A percentile compares a stretch with the other conserved stretches of the same genome.
Conservation (phyloP, 148 eudicot species). For the Vaccinium macrocarpon region DNA sequence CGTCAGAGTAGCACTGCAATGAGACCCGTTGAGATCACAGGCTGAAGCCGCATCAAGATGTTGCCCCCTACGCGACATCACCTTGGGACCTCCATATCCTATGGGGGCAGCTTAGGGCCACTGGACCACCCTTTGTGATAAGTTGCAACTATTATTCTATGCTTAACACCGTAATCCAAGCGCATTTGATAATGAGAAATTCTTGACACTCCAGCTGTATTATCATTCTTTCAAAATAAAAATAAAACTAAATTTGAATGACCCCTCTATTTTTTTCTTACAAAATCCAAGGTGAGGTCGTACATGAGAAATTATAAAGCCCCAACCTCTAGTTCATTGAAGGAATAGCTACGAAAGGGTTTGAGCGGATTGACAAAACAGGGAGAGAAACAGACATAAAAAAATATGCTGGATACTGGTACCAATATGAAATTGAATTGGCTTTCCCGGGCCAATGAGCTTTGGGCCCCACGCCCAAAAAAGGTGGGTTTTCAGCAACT, state of each 20-base stretch:
- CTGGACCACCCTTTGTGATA: background rate
- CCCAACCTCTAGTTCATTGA: background rate
- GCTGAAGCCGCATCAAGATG: background rate
- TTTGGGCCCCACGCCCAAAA: background rate
- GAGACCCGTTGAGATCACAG: background rate
- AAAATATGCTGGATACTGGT: background rate
- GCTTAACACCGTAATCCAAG: background rate
- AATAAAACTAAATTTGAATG: background rate
- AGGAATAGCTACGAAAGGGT: background rate
- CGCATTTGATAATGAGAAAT: background rate
- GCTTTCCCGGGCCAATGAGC: background rate
- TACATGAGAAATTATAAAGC: background rate
- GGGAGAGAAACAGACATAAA: background rate
- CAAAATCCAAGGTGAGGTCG: background rate
- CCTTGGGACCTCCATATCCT: background rate
- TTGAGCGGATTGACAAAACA: background rate
- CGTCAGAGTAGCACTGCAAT: background rate
- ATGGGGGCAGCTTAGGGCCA: background rate
- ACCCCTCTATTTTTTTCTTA: background rate
- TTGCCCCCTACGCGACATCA: background rate
- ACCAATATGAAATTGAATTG: background rate
- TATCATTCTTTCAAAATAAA: background rate
- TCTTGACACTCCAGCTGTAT: no score
- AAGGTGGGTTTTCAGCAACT: constrained; percentile 7
- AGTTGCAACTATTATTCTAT: background rate